Percentiles rank a stretch among this genome's conserved stretches.
phyloP scores from a whole-genome alignment of 164 flowering plant genomes.

The Sedum album region DNA sequence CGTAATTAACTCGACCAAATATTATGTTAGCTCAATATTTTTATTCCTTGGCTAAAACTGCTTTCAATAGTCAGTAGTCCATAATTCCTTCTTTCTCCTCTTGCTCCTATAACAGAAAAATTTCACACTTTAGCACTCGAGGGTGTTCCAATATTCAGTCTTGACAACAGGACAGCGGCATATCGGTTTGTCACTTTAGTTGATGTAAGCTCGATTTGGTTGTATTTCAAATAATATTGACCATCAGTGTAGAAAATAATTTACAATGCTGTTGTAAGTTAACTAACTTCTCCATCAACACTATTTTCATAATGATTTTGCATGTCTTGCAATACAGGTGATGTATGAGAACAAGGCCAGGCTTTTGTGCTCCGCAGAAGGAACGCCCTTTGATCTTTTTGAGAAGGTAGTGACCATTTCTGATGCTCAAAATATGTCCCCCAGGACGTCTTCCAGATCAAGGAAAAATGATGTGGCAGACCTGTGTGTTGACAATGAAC shows the following conservation, averaged over 20 bases:
- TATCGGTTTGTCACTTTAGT: constrained; percentile 92
- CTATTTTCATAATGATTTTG: neutral
- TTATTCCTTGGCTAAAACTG: neutral
- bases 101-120: constrained; percentile 38
- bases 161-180: constrained; percentile 75
- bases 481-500: constrained; percentile 90
- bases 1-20: constrained; percentile 98
- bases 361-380: constrained; percentile 86
- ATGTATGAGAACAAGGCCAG: constrained; percentile 86
- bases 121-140: constrained; percentile 90
- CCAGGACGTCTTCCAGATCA: constrained; percentile 87
- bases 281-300: neutral
- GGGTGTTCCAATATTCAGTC: constrained; percentile 78
- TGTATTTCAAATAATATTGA: too few species aligned
- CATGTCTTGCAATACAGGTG: constrained; percentile 46
- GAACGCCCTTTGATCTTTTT: constrained; percentile 57
- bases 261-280: too few species aligned
- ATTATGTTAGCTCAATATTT: constrained; percentile 40
- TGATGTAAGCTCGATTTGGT: constrained; percentile 47
- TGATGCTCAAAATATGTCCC: constrained; percentile 71
- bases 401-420: constrained; percentile 66
- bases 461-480: constrained; percentile 64
- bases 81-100: neutral
- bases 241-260: too few species aligned
- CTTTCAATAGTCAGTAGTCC: too few species aligned